Evolutionary conservation across 2,329 filamentous ascomycete genomes (phyloP).

Genomic region (Ustulina deusta): DNA sequence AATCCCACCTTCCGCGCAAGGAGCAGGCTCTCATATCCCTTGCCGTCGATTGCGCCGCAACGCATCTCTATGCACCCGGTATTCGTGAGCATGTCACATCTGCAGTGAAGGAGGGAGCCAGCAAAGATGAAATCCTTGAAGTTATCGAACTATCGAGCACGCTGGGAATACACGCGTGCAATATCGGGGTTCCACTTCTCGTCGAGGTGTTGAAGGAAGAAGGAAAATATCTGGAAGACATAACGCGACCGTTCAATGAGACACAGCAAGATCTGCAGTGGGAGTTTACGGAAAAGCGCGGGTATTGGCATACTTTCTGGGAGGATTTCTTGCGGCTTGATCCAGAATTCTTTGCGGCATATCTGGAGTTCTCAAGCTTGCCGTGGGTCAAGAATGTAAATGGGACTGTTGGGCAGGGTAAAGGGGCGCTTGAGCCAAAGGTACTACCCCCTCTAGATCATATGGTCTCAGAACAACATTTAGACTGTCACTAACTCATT

Average conservation of each 20-base stretch:
- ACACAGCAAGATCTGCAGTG: slow-evolving; percentile 54
- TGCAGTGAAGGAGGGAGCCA: slow-evolving; percentile 56
- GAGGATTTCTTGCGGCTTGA: slow-evolving; percentile 58
- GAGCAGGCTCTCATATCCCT: slow-evolving; percentile 58
- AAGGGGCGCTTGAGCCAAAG: slow-evolving; percentile 57
- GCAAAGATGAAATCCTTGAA: slow-evolving; percentile 58
- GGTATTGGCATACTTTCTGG: slow-evolving; percentile 61
- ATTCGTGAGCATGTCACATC: slow-evolving; percentile 56
- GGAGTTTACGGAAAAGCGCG: slow-evolving; percentile 59
- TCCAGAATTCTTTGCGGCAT: slow-evolving; percentile 62
- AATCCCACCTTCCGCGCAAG: slow-evolving; percentile 54
- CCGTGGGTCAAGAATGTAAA: slow-evolving; percentile 54
- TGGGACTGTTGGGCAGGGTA: slow-evolving; percentile 27
- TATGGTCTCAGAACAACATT: not conserved
- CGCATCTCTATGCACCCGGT: slow-evolving; percentile 58
- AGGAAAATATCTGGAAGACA: slow-evolving; percentile 47
- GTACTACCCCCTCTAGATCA: slow-evolving; percentile 37
- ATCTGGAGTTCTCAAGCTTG: slow-evolving; percentile 59
- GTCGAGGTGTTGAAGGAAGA: slow-evolving; percentile 60
- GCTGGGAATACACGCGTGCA: slow-evolving; percentile 61
- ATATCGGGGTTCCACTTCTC: slow-evolving; percentile 59
- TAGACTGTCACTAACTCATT: not conserved
- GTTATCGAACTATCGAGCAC: slow-evolving; percentile 58
- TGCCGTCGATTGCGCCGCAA: slow-evolving; percentile 57
- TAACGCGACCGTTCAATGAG: slow-evolving; percentile 52